Percentiles rank a stretch among this genome's conserved stretches.
Evolutionary conservation across 1,284 basidiomycete species (phyloP).

Genomic region (Tilletia caries): DNA sequence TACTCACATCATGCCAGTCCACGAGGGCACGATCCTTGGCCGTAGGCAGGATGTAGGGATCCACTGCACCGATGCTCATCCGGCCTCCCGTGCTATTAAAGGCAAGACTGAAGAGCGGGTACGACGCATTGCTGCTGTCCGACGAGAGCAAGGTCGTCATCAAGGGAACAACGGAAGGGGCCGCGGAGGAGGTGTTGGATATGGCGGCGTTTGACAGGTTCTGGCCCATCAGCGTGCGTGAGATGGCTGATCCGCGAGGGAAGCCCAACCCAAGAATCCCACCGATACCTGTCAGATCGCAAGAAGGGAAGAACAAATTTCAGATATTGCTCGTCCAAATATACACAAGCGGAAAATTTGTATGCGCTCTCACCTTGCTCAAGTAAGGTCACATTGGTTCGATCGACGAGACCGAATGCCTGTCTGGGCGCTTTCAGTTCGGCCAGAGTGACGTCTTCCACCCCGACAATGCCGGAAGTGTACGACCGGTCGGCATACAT

Average conservation of each 20-base stretch:
- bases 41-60: conserved; percentile 21
- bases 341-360: too few species aligned
- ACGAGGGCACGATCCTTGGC: conserved; percentile 17
- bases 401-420: conserved; percentile 32
- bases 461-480: conserved; percentile 21
- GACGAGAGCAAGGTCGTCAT: not conserved
- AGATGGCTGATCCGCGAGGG: conserved; percentile 40
- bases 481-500: conserved; percentile 21
- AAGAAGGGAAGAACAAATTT: too few species aligned
- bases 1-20: conserved; percentile 29
- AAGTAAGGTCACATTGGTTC: conserved; percentile 54
- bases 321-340: too few species aligned
- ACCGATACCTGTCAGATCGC: conserved; percentile 53
- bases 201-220: not conserved
- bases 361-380: conserved; percentile 9
- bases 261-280: conserved; percentile 56
- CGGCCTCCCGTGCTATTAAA: conserved; percentile 20
- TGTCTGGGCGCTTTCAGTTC: conserved; percentile 22
- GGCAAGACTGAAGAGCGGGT: conserved; percentile 31
- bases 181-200: not conserved
- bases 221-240: conserved; percentile 20
- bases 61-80: conserved; percentile 29
- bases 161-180: not conserved
- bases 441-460: conserved; percentile 23
- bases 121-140: conserved; percentile 21